Base-by-base conservation (phyloP, 805 yeast genomes). In the Sungouiella thailandica region DNA sequence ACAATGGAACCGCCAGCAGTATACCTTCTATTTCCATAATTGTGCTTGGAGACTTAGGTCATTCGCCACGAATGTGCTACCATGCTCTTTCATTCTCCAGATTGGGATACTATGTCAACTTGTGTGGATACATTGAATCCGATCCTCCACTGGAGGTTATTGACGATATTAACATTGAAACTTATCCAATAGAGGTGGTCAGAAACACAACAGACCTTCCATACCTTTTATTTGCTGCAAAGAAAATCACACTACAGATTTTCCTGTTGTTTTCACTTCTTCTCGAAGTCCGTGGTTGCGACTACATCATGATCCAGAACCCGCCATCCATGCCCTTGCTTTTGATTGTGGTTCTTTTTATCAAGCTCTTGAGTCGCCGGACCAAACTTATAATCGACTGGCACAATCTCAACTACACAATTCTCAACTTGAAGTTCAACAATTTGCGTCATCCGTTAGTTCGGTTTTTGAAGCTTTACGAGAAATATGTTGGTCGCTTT, bases 321-420 rank as follows among this genome's bases (percentile, higher is more conserved):
- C 99, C 99, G 0, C 99, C 99, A 0, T 76, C 86, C 3, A 69
- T 93, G 30, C 99, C 99, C 0, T 65, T 87, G 2, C 58, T 93
- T 11, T 73, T 83, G 0, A 62, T 89, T 2, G 69, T 77, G 0
- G 71, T 82, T 2, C 15, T 80, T 1, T 77, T 74, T 51, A 72
- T 74, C 37, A 57, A 62, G 28, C 23, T 75, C 12, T 58, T 66
- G 39, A 58, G 76, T 27, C 71, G 75, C 9, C 69, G 77, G 2
- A 67, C 89, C 4, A 70, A 72, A 49, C 58, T 90, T 16, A 70
- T 93, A 14, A 75, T 93, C 31, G 99, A 93, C 59, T 93, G 98
- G 98, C 99, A 93, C 58, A 93, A 93, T 57, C 67, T 93, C 47
- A 95, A 94, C 25, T 90, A 76, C 57, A 75, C 95, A 2, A 85